Evolutionary conservation across 768 basidiomycete genomes (phyloP).

Genomic region (Gymnopilus junonius): DNA sequence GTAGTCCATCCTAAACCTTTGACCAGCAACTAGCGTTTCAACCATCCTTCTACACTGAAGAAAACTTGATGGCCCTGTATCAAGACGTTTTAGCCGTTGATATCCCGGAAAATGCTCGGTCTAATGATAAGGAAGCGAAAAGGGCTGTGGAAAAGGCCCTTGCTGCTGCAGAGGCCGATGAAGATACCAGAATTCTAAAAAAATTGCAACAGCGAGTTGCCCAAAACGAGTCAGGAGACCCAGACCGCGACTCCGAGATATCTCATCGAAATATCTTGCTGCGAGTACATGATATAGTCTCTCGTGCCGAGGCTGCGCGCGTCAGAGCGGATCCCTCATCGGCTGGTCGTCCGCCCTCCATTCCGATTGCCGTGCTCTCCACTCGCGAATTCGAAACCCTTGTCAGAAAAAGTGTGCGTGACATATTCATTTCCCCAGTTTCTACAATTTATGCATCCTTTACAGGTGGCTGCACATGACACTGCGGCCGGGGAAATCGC

Average conservation of each 20-base stretch:
- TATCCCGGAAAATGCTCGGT: conserved; percentile 9
- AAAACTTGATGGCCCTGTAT: conserved; percentile 45
- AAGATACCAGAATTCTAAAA: conserved; percentile 40
- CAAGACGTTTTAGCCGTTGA: conserved; percentile 47
- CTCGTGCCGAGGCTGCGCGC: conserved; percentile 35
- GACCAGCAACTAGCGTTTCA: conserved; percentile 36
- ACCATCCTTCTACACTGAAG: conserved; percentile 43
- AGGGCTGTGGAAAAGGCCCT: conserved; percentile 22
- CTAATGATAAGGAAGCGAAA: conserved; percentile 14
- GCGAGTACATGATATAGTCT: conserved; percentile 37
- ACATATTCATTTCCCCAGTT: neutral
- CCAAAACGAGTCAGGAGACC: conserved; percentile 9
- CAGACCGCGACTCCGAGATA: conserved; percentile 15
- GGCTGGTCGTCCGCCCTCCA: conserved; percentile 16
- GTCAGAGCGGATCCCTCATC: conserved; percentile 17
- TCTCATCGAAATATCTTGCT: conserved; percentile 39
- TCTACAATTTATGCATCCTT: neutral
- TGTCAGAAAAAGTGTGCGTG: conserved; percentile 49
- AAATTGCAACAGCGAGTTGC: conserved; percentile 38
- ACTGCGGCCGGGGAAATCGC: conserved; percentile 49
- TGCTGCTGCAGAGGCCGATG: conserved; percentile 25
- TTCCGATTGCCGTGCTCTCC: conserved; percentile 54
- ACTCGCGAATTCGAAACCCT: conserved; percentile 58
- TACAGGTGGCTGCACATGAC: conserved; percentile 54
- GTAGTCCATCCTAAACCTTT: neutral